Evolutionary conservation across 805 yeast genomes (phyloP).

Genomic region (Saccharomycopsis lassenensis): DNA sequence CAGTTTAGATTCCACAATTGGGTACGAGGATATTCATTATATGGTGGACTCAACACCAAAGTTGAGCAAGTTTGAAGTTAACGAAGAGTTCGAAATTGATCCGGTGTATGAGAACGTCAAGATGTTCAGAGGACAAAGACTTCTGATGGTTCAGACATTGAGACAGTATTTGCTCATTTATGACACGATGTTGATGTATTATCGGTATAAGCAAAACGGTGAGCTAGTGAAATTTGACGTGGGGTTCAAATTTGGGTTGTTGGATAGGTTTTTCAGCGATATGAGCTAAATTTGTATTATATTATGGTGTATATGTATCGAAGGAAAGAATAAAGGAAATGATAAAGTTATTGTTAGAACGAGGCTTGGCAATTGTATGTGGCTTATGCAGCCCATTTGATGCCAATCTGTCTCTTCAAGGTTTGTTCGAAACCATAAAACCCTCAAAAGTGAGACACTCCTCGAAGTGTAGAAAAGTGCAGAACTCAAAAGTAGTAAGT

Average conservation of each 20-base stretch:
- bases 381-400: too few relatives aligned
- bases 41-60: constrained; percentile 8
- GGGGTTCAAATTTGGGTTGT: constrained; percentile 2
- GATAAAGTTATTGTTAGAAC: too few relatives aligned
- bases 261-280: neutral
- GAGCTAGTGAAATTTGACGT: constrained; percentile 1
- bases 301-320: too few relatives aligned
- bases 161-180: constrained; percentile 68
- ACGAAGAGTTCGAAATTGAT: constrained; percentile 27
- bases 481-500: too few relatives aligned
- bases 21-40: constrained; percentile 20
- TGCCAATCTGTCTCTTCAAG: too few relatives aligned
- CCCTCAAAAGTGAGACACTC: too few relatives aligned
- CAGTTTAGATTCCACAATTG: constrained; percentile 51
- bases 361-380: too few relatives aligned
- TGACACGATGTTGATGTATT: constrained; percentile 31
- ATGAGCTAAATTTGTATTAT: too few relatives aligned
- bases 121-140: constrained; percentile 58
- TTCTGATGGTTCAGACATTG: constrained; percentile 77
- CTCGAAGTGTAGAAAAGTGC: too few relatives aligned
- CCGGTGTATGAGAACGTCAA: constrained; percentile 53
- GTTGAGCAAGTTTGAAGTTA: neutral
- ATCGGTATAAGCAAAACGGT: constrained; percentile 2
- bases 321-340: too few relatives aligned
- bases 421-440: too few relatives aligned